Percentiles rank a stretch among this genome's conserved stretches.
Evolutionary conservation across 129 eudicot species (phyloP).

Genomic region (Pittosporum tobira): DNA sequence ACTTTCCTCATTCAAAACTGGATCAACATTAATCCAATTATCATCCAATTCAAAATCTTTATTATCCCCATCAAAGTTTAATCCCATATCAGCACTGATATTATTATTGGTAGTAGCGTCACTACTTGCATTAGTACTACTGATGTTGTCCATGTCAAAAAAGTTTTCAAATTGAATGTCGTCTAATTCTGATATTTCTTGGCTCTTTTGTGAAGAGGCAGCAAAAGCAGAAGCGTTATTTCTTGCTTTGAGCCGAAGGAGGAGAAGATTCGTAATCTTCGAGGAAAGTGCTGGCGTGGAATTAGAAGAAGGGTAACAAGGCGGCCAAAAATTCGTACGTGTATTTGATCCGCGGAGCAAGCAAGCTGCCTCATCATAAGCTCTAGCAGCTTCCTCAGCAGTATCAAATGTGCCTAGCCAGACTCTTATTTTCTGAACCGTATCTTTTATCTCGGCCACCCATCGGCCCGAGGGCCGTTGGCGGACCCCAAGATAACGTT

Average conservation of each 20-base stretch:
- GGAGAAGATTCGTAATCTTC: conserved; percentile 43
- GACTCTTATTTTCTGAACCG: conserved; percentile 49
- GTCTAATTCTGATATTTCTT: conserved; percentile 17
- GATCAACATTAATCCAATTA: conserved; percentile 5
- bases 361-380: conserved; percentile 62
- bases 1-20: conserved; percentile 16
- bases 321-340: conserved; percentile 58
- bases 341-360: conserved; percentile 53
- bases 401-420: conserved; percentile 59
- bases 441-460: conserved; percentile 61
- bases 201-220: conserved; percentile 16
- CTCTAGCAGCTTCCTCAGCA: conserved; percentile 59
- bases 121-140: conserved; percentile 11
- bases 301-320: conserved; percentile 30
- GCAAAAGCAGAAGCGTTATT: conserved; percentile 16
- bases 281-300: conserved; percentile 36
- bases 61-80: neutral
- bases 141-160: conserved; percentile 5
- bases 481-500: conserved; percentile 47
- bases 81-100: conserved; percentile 14
- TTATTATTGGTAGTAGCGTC: conserved; percentile 10
- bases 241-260: conserved; percentile 36
- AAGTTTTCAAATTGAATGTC: conserved; percentile 18
- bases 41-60: conserved; percentile 13
- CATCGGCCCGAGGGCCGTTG: conserved; percentile 59